Evolutionary conservation across 805 yeast genomes (phyloP).

Genomic region (Candida dajiaensis): DNA sequence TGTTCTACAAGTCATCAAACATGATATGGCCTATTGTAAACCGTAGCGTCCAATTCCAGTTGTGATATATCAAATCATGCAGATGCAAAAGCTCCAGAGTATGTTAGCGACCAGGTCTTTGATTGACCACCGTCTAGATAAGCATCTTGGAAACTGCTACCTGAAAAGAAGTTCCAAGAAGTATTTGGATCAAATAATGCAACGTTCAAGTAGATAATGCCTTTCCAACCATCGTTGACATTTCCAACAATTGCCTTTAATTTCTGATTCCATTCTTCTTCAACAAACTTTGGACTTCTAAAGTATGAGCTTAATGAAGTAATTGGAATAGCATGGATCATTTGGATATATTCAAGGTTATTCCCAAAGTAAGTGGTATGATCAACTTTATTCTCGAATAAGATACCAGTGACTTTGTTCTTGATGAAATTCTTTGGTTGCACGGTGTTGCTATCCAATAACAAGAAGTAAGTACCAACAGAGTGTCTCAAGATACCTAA

Average conservation of each 20-base stretch:
- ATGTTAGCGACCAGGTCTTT: slow-evolving; percentile 80
- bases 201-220: slow-evolving; percentile 63
- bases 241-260: slow-evolving; percentile 38
- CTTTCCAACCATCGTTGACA: slow-evolving; percentile 67
- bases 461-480: slow-evolving; percentile 50
- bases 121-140: slow-evolving; percentile 82
- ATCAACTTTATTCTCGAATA: slow-evolving; percentile 68
- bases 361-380: slow-evolving; percentile 73
- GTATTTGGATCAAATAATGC: slow-evolving; percentile 67
- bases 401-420: slow-evolving; percentile 68
- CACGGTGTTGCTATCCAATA: slow-evolving; percentile 43
- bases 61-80: slow-evolving; percentile 2
- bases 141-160: slow-evolving; percentile 43
- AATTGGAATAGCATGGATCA: slow-evolving; percentile 73
- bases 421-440: slow-evolving; percentile 50
- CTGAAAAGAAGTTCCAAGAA: slow-evolving; percentile 58
- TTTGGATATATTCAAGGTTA: slow-evolving; percentile 68
- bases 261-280: slow-evolving; percentile 58
- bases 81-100: slow-evolving; percentile 41
- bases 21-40: no score
- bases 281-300: slow-evolving; percentile 46
- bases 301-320: slow-evolving; percentile 62
- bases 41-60: no score
- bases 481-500: slow-evolving; percentile 52
- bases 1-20: no score